phyloP scores from a whole-genome alignment of 495 filamentous ascomycete genomes.

The Talaromyces wortmannii region DNA sequence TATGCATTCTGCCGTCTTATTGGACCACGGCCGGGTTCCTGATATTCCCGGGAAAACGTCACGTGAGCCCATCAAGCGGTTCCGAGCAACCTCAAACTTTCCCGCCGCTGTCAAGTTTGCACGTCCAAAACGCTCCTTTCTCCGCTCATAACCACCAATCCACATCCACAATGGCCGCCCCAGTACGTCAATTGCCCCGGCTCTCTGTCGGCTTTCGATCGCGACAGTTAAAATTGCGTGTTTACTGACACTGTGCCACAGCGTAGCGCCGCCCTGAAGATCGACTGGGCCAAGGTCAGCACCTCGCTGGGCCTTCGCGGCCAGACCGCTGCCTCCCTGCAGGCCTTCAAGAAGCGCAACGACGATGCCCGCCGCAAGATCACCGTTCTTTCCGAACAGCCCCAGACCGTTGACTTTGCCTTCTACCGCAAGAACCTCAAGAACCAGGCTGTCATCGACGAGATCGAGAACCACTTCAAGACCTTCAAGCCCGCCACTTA shows the following conservation, averaged over 20 bases:
- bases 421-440: constrained; percentile 88
- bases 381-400: constrained; percentile 64
- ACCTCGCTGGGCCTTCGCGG: constrained; percentile 92
- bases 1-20: not conserved
- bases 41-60: constrained; percentile 10
- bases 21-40: not conserved
- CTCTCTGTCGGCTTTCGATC: constrained; percentile 8
- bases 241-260: constrained; percentile 30
- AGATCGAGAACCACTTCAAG: constrained; percentile 92
- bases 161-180: constrained; percentile 68
- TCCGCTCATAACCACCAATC: constrained; percentile 40
- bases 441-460: constrained; percentile 88
- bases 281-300: constrained; percentile 94
- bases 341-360: constrained; percentile 99
- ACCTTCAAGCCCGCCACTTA: constrained; percentile 85
- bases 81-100: constrained; percentile 37
- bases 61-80: constrained; percentile 25
- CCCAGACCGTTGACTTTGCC: constrained; percentile 82
- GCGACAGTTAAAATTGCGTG: constrained; percentile 5
- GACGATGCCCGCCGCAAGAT: constrained; percentile 96
- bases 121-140: constrained; percentile 27
- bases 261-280: constrained; percentile 97
- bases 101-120: constrained; percentile 18
- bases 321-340: constrained; percentile 81
- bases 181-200: constrained; percentile 58